phyloP scores from a whole-genome alignment of 2,329 filamentous ascomycete genomes.

The Ceratocystis cacaofunesta region DNA sequence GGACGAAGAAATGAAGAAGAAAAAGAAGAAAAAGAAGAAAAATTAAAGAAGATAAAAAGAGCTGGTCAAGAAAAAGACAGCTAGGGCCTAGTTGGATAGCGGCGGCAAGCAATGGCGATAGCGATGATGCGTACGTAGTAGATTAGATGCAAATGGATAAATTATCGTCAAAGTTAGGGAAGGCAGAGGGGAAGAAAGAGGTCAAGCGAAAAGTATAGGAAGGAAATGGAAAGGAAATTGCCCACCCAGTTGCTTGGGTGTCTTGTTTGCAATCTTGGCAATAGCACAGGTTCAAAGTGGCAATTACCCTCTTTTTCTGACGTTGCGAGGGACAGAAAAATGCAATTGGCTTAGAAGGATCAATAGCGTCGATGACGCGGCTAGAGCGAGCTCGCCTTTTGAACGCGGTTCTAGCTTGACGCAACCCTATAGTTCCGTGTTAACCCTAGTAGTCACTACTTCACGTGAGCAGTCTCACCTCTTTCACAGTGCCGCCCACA shows the following conservation, averaged over 20 bases:
- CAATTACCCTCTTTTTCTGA: not conserved
- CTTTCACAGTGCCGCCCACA: no score
- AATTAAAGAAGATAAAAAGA: not conserved
- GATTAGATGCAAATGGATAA: no score
- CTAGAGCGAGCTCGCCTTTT: not conserved
- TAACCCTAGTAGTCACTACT: not conserved
- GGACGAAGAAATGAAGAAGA: not conserved
- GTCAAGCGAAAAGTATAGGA: no score
- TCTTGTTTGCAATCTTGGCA: not conserved
- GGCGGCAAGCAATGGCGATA: no score
- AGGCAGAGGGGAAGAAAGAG: no score
- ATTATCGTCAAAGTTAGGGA: no score
- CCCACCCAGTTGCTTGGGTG: not conserved
- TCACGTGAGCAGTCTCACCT: no score
- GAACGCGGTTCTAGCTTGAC: not conserved
- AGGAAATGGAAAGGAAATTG: no score
- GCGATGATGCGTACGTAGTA: no score
- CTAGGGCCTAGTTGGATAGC: no score
- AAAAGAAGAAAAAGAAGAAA: not conserved
- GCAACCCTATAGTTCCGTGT: not conserved
- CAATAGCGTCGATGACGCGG: slow-evolving; percentile 3
- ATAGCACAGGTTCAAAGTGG: not conserved
- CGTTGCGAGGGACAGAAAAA: not conserved
- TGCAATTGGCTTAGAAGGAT: not conserved
- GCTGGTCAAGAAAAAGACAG: no score